Evolutionary conservation across 2,329 filamentous ascomycete genomes (phyloP), one percentile per base, ranked within the genome.

Genomic region (Phoma sp.): DNA sequence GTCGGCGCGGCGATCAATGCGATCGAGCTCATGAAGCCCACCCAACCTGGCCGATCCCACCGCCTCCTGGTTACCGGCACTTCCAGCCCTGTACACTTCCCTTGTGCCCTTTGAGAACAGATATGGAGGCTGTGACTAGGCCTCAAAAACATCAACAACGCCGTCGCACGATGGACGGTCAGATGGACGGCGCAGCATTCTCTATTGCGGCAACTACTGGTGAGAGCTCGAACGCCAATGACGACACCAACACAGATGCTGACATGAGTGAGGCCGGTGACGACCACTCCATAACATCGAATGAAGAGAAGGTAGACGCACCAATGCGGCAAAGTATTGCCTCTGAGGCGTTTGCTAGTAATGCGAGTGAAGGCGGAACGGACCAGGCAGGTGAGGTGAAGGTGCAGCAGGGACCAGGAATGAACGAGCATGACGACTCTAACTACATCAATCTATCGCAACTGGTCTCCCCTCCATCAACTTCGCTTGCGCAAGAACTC

Each of bases 31-130:
- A 68, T 32, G 51, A 65, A 30, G 26, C 53, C 7, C 60, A 65
- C 23, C 28, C 59, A 32, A 64, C 62, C 4, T 70, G 64, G 65
- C 65, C 62, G 0, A 61, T 70, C 17, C 14, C 46, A 5, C 40
- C 50, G 4, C 67, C 65, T 9, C 58, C 56, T 3, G 53, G 56
- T 6, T 67, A 46, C 36, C 54, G 57, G 15, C 67, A 68, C 47
- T 51, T 29, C 25, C 18, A 53, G 28, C 43, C 45, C 7, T 70
- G 67, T 37, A 23, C 47, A 7, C 37, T 67, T 4, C 49, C 53
- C 21, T 46, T 67, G 5, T 69, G 63, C 39, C 65, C 67, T 10
- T 21, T 69, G n/a, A 40, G 58, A 15, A 23, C 55, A 9, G 63
- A 62, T 18, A 17, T 65, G 7, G 43, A 47, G 18, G 42, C 53